A percentile compares a stretch with the other conserved stretches of the same genome.
phyloP scores from a whole-genome alignment of 148 eudicot genomes.

The Selenicereus undatus region DNA sequence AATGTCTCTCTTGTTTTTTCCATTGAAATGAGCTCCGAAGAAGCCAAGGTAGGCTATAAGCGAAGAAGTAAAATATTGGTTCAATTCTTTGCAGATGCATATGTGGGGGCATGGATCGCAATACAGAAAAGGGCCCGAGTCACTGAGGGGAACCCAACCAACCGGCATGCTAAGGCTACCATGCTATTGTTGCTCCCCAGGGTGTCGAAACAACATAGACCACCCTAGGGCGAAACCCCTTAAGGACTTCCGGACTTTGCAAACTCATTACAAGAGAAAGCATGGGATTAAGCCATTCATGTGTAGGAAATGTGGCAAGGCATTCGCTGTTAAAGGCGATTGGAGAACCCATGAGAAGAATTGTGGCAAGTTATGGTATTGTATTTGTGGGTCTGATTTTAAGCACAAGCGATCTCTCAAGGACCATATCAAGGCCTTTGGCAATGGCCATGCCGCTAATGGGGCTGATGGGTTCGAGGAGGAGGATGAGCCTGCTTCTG shows the following conservation, averaged over 20 bases:
- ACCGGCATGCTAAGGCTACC: conserved; percentile 39
- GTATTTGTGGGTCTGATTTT: conserved; percentile 37
- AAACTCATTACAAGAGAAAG: conserved; percentile 38
- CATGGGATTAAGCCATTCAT: conserved; percentile 37
- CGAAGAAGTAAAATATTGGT: not conserved
- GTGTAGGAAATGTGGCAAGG: conserved; percentile 39
- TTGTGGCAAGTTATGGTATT: conserved; percentile 39
- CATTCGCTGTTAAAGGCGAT: conserved; percentile 35
- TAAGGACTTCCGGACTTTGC: conserved; percentile 33
- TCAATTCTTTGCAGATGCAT: conserved; percentile 28
- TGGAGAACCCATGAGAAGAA: conserved; percentile 44
- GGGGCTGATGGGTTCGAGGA: conserved; percentile 25
- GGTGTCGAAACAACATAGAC: conserved; percentile 39
- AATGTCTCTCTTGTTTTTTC: no score
- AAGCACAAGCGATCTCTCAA: conserved; percentile 38
- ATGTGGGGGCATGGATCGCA: conserved; percentile 44
- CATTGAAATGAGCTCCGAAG: no score
- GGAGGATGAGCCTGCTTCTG: conserved; percentile 33
- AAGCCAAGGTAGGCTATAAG: no score
- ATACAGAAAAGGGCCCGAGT: conserved; percentile 38
- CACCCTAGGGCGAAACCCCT: conserved; percentile 35
- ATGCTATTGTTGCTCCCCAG: conserved; percentile 35
- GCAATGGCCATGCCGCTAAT: conserved; percentile 31
- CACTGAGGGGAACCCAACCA: conserved; percentile 37
- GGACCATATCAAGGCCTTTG: conserved; percentile 40